Evolutionary conservation across 352 stramenopile species (phyloP).

Genomic region (Globisporangium yorkense): DNA sequence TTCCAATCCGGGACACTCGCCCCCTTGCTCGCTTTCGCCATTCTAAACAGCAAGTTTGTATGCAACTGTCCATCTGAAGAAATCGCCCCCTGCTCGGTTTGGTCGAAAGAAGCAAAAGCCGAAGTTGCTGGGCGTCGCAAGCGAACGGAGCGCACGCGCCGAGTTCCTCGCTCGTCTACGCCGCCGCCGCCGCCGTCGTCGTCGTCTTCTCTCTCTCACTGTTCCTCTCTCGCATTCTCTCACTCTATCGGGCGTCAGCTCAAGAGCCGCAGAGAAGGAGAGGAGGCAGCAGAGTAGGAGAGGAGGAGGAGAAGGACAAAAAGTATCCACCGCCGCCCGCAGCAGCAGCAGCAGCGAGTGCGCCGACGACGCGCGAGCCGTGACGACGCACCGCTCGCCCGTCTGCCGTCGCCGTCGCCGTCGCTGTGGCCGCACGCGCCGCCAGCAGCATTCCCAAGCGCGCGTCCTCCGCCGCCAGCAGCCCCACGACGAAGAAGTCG

Average conservation of each 20-base stretch:
- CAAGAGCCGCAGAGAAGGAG: not conserved
- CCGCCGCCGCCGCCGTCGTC: too few relatives aligned
- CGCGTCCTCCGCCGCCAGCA: constrained; percentile 12
- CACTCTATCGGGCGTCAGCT: not conserved
- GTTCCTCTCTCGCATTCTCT: not conserved
- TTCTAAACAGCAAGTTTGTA: not conserved
- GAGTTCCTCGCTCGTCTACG: not conserved
- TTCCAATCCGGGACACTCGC: too few relatives aligned
- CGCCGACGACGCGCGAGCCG: constrained; percentile 12
- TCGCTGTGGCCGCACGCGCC: constrained; percentile 4
- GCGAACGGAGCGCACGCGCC: too few relatives aligned
- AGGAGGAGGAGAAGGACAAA: constrained; percentile 17
- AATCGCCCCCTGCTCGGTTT: not conserved
- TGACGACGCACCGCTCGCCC: constrained; percentile 12
- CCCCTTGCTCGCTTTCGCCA: not conserved
- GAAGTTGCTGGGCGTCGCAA: too few relatives aligned
- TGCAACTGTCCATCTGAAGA: not conserved
- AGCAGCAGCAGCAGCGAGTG: constrained; percentile 13
- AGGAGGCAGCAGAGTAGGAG: not conserved
- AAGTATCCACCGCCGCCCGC: constrained; percentile 14
- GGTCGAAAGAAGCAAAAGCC: not conserved
- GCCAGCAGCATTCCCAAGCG: constrained; percentile 18
- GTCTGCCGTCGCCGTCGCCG: constrained; percentile 7
- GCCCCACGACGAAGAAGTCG: constrained; percentile 17
- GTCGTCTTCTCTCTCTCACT: too few relatives aligned